Evolutionary conservation across 2,329 filamentous ascomycete species (phyloP).

Genomic region (Botrytis pseudocinerea): DNA sequence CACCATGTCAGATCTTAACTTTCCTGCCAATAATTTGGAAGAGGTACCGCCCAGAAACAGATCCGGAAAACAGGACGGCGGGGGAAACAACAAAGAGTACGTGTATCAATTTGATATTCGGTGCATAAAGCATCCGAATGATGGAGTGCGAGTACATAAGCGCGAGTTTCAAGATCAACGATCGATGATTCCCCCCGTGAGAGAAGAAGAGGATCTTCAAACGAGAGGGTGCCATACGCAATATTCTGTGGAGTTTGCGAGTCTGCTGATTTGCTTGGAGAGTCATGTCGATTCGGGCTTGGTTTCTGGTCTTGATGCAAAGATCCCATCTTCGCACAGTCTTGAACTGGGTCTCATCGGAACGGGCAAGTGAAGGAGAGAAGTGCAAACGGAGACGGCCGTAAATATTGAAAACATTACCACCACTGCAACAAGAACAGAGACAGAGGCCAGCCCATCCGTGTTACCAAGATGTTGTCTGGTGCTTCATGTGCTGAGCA

Average conservation of each 20-base stretch:
- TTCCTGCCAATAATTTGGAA: neutral
- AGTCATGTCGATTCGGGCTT: neutral
- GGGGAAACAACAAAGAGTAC: neutral
- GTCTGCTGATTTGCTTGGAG: conserved; percentile 12
- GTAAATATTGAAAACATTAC: neutral
- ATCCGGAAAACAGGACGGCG: neutral
- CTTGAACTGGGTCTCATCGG: conserved; percentile 4
- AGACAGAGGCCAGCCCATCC: neutral
- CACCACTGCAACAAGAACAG: neutral
- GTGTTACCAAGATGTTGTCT: neutral
- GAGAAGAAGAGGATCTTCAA: conserved; percentile 2
- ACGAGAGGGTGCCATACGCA: neutral
- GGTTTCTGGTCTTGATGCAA: neutral
- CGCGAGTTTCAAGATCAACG: conserved; percentile 23
- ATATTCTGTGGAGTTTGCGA: neutral
- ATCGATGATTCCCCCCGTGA: neutral
- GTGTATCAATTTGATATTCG: conserved; percentile 7
- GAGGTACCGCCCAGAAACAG: neutral
- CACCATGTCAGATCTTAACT: neutral
- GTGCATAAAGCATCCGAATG: conserved; percentile 3
- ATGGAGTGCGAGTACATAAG: conserved; percentile 7
- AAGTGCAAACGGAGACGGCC: neutral
- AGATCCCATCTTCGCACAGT: neutral
- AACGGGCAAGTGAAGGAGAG: neutral
- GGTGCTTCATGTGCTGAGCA: conserved; percentile 5